phyloP scores from a whole-genome alignment of 805 yeast genomes.

The Myxozyma neotropica region DNA sequence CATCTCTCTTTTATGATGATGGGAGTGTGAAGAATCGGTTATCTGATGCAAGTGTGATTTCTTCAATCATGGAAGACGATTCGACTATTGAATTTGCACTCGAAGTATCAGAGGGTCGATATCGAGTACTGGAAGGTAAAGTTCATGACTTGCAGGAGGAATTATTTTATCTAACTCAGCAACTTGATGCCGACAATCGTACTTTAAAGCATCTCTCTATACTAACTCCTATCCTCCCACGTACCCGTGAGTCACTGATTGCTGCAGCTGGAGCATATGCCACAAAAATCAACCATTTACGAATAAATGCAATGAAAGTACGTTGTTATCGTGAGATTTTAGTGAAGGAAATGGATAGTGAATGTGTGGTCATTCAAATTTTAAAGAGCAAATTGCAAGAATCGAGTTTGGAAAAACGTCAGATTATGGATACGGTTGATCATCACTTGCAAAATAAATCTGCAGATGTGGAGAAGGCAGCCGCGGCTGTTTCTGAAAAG shows the following conservation, averaged over 20 bases:
- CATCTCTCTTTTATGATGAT: conserved; percentile 18
- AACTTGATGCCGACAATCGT: conserved; percentile 46
- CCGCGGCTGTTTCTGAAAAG: not conserved
- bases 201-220: conserved; percentile 47
- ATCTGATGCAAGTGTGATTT: not conserved
- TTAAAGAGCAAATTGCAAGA: not conserved
- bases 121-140: conserved; percentile 39
- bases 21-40: conserved; percentile 10
- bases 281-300: conserved; percentile 59
- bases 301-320: conserved; percentile 56
- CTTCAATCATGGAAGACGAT: conserved; percentile 3
- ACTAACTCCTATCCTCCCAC: conserved; percentile 58
- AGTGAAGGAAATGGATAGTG: conserved; percentile 38
- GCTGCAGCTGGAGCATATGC: conserved; percentile 52
- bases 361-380: conserved; percentile 8
- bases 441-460: not conserved
- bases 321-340: conserved; percentile 48
- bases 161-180: conserved; percentile 40
- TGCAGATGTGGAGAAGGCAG: not conserved
- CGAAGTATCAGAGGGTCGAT: conserved; percentile 36
- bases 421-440: not conserved
- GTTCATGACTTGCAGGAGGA: conserved; percentile 44
- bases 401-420: not conserved
- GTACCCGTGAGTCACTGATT: conserved; percentile 54
- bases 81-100: conserved; percentile 16